Conservation (phyloP, 2,329 filamentous ascomycete genomes). For the Coniochaeta ligniaria region DNA sequence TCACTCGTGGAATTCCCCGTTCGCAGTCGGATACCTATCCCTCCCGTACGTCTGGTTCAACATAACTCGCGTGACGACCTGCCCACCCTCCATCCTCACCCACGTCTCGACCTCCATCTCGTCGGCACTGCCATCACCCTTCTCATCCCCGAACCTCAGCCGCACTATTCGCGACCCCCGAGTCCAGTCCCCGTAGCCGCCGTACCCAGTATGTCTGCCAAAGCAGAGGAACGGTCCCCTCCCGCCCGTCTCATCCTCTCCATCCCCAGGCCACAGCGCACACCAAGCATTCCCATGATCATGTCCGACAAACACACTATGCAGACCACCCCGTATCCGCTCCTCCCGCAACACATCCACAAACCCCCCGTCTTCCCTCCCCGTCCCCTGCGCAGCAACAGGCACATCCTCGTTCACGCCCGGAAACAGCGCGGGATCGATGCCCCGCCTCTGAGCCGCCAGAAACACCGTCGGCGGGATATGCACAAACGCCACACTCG, state of each 20-base stretch:
- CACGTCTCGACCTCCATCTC: conserved; percentile 35
- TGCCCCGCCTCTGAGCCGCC: conserved; percentile 17
- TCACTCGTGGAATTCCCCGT: not conserved
- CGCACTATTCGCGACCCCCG: conserved; percentile 44
- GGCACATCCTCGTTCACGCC: conserved; percentile 25
- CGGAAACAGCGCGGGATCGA: conserved; percentile 20
- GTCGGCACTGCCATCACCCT: not conserved
- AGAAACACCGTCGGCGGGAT: conserved; percentile 30
- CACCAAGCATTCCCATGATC: conserved; percentile 47
- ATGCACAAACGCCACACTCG: conserved; percentile 41
- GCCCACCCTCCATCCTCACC: conserved; percentile 41
- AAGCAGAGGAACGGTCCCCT: conserved; percentile 30
- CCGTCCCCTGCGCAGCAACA: conserved; percentile 21
- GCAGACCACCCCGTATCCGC: conserved; percentile 25
- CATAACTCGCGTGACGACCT: conserved; percentile 32
- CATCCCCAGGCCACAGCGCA: conserved; percentile 16
- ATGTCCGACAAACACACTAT: conserved; percentile 47
- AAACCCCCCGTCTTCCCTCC: conserved; percentile 30
- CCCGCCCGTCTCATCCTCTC: conserved; percentile 4
- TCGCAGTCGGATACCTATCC: conserved; percentile 33
- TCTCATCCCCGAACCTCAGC: conserved; percentile 7
- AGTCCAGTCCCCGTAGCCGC: conserved; percentile 59
- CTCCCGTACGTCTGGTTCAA: conserved; percentile 45
- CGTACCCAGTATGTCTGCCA: conserved; percentile 62
- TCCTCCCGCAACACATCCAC: conserved; percentile 42